Percentiles rank a stretch among this genome's conserved stretches.
Evolutionary conservation across 1,284 basidiomycete genomes (phyloP).

Genomic region (Amylostereum areolatum): DNA sequence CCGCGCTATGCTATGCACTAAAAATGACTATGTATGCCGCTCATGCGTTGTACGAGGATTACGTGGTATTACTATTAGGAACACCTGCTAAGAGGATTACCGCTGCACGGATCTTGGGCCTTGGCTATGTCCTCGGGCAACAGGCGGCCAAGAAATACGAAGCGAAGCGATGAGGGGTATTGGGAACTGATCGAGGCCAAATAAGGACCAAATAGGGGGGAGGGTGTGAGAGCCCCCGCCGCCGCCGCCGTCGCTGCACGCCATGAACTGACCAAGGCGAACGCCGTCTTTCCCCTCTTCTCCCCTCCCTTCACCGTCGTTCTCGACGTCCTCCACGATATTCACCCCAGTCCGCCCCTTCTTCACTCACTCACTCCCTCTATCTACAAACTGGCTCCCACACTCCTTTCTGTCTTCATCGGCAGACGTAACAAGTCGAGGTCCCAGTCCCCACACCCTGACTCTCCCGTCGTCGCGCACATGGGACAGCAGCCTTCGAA

Average conservation of each 20-base stretch:
- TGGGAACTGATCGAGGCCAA: constrained; percentile 5
- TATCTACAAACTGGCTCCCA: constrained; percentile 66
- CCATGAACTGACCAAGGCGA: background rate
- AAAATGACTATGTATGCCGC: constrained; percentile 19
- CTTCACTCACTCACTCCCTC: background rate
- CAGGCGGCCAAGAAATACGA: too few species aligned
- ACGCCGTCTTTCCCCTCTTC: background rate
- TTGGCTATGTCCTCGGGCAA: too few species aligned
- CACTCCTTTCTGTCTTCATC: constrained; percentile 69
- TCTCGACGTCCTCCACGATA: constrained; percentile 2
- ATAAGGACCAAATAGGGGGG: constrained; percentile 13
- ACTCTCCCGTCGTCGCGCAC: constrained; percentile 26
- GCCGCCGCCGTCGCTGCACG: background rate
- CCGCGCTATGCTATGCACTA: constrained; percentile 26
- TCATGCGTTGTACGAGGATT: background rate
- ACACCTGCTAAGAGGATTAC: too few species aligned
- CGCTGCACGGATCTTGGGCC: too few species aligned
- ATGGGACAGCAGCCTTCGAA: constrained; percentile 81
- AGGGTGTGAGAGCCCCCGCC: background rate
- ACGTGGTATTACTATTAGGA: background rate
- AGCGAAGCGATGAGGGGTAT: background rate
- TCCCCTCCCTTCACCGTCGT: background rate
- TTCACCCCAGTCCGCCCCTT: too few species aligned
- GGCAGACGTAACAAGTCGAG: constrained; percentile 64
- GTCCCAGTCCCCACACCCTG: constrained; percentile 60